Conservation (phyloP, 164 flowering plant genomes). For the Platanus orientalis region DNA sequence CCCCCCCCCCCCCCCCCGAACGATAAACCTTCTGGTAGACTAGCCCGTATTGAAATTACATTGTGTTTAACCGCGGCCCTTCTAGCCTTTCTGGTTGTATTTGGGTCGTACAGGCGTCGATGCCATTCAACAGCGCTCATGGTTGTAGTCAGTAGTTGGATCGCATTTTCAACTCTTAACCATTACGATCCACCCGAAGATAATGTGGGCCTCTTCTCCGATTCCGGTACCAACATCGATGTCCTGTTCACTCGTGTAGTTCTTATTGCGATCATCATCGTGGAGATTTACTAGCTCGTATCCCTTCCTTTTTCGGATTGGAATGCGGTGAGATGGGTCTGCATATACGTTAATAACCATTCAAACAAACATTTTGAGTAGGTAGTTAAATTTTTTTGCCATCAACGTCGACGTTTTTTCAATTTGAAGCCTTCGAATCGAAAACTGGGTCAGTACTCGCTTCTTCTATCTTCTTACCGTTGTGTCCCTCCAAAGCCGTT, state of each 20-base stretch:
- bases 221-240: not conserved
- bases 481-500: not conserved
- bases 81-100: too few relatives aligned
- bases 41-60: too few relatives aligned
- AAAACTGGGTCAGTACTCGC: constrained; percentile 4
- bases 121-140: too few relatives aligned
- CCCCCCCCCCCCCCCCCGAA: too few relatives aligned
- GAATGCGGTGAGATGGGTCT: not conserved
- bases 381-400: not conserved
- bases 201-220: not conserved
- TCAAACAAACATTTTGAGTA: not conserved
- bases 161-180: not conserved
- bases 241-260: not conserved
- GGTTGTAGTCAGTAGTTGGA: not conserved
- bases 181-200: not conserved
- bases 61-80: too few relatives aligned
- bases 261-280: not conserved
- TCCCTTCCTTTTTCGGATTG: not conserved
- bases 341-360: not conserved
- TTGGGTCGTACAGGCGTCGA: too few relatives aligned
- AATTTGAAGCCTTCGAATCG: constrained; percentile 2
- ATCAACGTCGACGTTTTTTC: not conserved
- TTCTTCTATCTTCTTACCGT: not conserved
- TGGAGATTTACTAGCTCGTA: not conserved
- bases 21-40: too few relatives aligned